phyloP scores from a whole-genome alignment of 2,329 filamentous ascomycete species.

The Penicillium sp. region DNA sequence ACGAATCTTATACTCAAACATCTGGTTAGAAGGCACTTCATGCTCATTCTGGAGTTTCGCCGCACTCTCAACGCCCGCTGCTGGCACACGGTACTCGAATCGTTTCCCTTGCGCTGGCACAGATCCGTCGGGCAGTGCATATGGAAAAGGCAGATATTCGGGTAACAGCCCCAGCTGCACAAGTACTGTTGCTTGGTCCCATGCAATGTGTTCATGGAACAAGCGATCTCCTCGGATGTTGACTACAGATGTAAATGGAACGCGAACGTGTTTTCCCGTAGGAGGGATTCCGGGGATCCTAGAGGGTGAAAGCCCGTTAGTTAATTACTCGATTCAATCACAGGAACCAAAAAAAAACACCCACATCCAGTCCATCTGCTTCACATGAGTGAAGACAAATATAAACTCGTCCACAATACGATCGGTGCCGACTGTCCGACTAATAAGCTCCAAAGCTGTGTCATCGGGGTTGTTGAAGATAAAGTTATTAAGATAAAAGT shows the following conservation, averaged over 20 bases:
- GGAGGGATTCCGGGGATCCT: slow-evolving; percentile 60
- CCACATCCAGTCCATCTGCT: slow-evolving; percentile 67
- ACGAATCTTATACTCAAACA: slow-evolving; percentile 48
- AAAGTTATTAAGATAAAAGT: slow-evolving; percentile 72
- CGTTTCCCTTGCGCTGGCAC: slow-evolving; percentile 40
- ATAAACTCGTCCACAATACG: slow-evolving; percentile 71
- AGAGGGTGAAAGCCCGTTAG: neutral
- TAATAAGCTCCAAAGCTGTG: slow-evolving; percentile 65
- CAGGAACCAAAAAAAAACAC: slow-evolving; percentile 26
- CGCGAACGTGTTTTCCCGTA: slow-evolving; percentile 52
- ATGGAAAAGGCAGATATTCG: slow-evolving; percentile 63
- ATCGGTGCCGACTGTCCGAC: slow-evolving; percentile 69
- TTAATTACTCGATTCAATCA: neutral
- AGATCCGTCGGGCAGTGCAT: slow-evolving; percentile 47
- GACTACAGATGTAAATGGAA: slow-evolving; percentile 65
- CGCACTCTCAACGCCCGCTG: slow-evolving; percentile 55
- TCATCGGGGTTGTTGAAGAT: slow-evolving; percentile 71
- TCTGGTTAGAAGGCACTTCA: slow-evolving; percentile 52
- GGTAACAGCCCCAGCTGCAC: slow-evolving; percentile 62
- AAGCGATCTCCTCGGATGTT: slow-evolving; percentile 66
- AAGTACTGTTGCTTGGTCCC: slow-evolving; percentile 65
- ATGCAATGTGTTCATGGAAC: slow-evolving; percentile 69
- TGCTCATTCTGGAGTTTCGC: slow-evolving; percentile 53
- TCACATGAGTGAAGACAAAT: slow-evolving; percentile 62
- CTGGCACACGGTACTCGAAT: slow-evolving; percentile 62